A percentile compares a stretch with the other conserved stretches of the same genome.
These are phyloP conservation scores for Prunus armeniaca DNA, from an alignment of 306 rosid genomes.

Conservation along the genomic window DNA sequence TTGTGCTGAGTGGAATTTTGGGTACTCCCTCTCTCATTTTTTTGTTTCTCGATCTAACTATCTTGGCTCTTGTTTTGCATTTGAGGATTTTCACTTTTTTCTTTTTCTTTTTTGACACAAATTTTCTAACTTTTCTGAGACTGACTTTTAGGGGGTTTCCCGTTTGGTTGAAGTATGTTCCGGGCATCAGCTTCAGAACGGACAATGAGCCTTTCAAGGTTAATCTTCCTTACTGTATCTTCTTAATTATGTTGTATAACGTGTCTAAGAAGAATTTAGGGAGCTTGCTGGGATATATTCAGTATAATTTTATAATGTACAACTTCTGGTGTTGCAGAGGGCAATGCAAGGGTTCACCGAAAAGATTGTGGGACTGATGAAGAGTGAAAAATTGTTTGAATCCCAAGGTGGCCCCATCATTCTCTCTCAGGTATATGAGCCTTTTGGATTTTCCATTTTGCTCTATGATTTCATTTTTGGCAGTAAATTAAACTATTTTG, in stretches of 20 bases:
- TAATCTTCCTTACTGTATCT: conserved; percentile 4
- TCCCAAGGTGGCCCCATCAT: conserved; percentile 99
- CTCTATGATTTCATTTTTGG: neutral
- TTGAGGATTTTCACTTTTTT: neutral
- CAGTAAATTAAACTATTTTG: conserved; percentile 5
- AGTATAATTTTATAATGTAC: neutral
- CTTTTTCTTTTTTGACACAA: too few species aligned
- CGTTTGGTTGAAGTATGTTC: conserved; percentile 97
- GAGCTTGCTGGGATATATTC: neutral
- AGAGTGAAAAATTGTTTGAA: conserved; percentile 77
- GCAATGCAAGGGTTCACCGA: conserved; percentile 97
- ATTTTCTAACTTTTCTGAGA: neutral
- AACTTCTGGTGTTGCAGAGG: conserved; percentile 51
- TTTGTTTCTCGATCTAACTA: conserved; percentile 8
- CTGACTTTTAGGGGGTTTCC: conserved; percentile 85
- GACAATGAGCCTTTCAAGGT: conserved; percentile 99
- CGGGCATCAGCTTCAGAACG: conserved; percentile 96
- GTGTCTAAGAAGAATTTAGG: neutral
- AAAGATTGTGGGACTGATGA: conserved; percentile 95
- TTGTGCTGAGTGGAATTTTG: conserved; percentile 99
- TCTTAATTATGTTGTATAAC: neutral
- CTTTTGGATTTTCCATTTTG: conserved; percentile 4
- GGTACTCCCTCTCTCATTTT: conserved; percentile 44
- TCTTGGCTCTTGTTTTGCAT: neutral
- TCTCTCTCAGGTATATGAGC: conserved; percentile 76